Evolutionary conservation across 2,329 filamentous ascomycete genomes (phyloP), one percentile per base, ranked within the genome.

Genomic region (Mycosphaerelloides madeirae): DNA sequence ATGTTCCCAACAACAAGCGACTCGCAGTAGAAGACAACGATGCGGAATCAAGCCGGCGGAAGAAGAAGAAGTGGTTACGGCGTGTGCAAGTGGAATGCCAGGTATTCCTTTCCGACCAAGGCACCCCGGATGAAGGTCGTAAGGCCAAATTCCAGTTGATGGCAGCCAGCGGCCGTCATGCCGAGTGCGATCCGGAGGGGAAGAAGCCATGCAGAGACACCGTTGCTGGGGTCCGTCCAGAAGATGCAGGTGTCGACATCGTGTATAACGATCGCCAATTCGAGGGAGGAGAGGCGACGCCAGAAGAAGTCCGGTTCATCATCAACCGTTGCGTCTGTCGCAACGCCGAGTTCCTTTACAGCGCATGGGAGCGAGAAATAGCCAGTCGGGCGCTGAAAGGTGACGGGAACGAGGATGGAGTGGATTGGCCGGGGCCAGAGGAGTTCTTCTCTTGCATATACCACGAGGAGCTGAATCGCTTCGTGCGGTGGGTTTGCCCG

Each of bases 281-380:
- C 31, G 15, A 13, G 4, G 19, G 13, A 0, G 37, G 41, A 11
- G 38, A 41, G 19, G 29, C 34, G 12, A 41, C 46, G 6, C 14
- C 35, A 6, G 25, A 28, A 3, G 22, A 48, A 13, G 25, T 48
- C 2, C 36, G 32, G 6, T 48, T 33, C 33, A 41, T 48, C 20
- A 38, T 48, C 31, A 40, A 31, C 13, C 28, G 41, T 13, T 37
- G 37, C 16, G 22, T 9, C 18, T 48, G 46, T 15, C 16, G 14
- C 4, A 28, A 20, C 11, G 38, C 36, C 19, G 14, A 28, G n/a
- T 6, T 22, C 11, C 29, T 44, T 15, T 14, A 44, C 16, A n/a
- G 34, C 9, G 25, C 31, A n/a, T 48, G 41, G 41, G 25, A 41
- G 31, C 3, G 3, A 4, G 6, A 29, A n/a, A 20, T 37, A 28